Evolutionary conservation across 1,139 yeast genomes (phyloP).

Genomic region (Pichia sp.): DNA sequence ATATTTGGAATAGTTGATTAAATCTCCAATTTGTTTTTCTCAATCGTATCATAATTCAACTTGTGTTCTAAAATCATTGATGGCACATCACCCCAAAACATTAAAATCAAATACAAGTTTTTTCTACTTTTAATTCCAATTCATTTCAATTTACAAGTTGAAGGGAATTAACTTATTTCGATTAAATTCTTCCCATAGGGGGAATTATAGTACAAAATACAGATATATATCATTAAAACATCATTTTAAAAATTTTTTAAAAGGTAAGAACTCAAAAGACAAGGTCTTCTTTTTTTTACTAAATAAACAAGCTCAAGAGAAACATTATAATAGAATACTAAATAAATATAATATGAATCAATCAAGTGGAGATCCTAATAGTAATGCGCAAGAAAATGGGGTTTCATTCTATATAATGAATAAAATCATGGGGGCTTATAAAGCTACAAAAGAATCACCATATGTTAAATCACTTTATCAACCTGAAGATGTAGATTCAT

Average conservation of each 20-base stretch:
- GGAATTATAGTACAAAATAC: background rate
- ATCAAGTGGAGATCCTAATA: background rate
- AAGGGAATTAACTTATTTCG: background rate
- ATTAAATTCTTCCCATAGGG: slow-evolving; percentile 8
- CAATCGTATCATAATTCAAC: too few relatives aligned
- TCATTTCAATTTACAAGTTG: slow-evolving; percentile 3
- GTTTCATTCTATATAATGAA: slow-evolving; percentile 20
- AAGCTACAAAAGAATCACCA: slow-evolving; percentile 26
- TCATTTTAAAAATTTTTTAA: slow-evolving; percentile 2
- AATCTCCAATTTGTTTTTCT: too few relatives aligned
- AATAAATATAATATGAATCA: slow-evolving; percentile 1
- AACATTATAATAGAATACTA: slow-evolving; percentile 9
- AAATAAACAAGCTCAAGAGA: slow-evolving; percentile 17
- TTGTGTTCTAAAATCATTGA: too few relatives aligned
- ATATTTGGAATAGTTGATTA: too few relatives aligned
- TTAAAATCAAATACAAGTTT: too few relatives aligned
- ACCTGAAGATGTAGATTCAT: slow-evolving; percentile 1
- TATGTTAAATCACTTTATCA: slow-evolving; percentile 18
- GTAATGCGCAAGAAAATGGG: slow-evolving; percentile 14
- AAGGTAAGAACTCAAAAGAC: slow-evolving; percentile 18
- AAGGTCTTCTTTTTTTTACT: slow-evolving; percentile 24
- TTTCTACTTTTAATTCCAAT: too few relatives aligned
- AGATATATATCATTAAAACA: background rate
- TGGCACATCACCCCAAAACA: too few relatives aligned
- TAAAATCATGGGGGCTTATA: slow-evolving; percentile 24